Conservation (phyloP, 1,284 basidiomycete species). For the Quambalaria eucalypti region DNA sequence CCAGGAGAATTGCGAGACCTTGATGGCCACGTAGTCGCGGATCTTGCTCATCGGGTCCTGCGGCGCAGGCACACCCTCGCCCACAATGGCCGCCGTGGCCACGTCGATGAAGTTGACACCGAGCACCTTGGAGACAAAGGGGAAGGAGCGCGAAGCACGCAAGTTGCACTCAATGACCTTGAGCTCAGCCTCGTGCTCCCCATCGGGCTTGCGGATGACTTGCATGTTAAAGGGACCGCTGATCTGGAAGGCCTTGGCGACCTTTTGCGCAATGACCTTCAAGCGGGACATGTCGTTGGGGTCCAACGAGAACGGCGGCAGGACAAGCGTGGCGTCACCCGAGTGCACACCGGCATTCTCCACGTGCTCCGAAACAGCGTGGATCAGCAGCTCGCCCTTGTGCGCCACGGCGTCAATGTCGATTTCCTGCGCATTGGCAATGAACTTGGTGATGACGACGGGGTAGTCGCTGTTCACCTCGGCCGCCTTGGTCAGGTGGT, state of each 20-base stretch:
- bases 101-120: slow-evolving; percentile 94
- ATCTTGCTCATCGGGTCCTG: slow-evolving; percentile 85
- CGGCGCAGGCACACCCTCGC: slow-evolving; percentile 78
- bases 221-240: slow-evolving; percentile 99
- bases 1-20: slow-evolving; percentile 98
- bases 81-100: slow-evolving; percentile 84
- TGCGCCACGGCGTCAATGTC: slow-evolving; percentile 95
- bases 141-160: slow-evolving; percentile 94
- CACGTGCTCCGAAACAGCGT: slow-evolving; percentile 95
- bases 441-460: slow-evolving; percentile 97
- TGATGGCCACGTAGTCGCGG: slow-evolving; percentile 89
- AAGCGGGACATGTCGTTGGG: slow-evolving; percentile 72
- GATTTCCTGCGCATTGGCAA: slow-evolving; percentile 93
- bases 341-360: slow-evolving; percentile 99
- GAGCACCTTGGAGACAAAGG: slow-evolving; percentile 96
- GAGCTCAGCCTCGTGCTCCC: slow-evolving; percentile 58
- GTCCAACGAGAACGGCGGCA: slow-evolving; percentile 82
- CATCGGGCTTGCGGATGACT: slow-evolving; percentile 75
- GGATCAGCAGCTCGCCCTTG: slow-evolving; percentile 85
- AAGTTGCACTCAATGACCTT: slow-evolving; percentile 99
- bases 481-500: slow-evolving; percentile 87
- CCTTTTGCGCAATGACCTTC: slow-evolving; percentile 85
- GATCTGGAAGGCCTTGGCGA: slow-evolving; percentile 87
- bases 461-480: slow-evolving; percentile 93
- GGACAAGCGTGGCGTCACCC: slow-evolving; percentile 92